Conservation (phyloP, 495 filamentous ascomycete species). For the Glutinoglossum americanum region DNA sequence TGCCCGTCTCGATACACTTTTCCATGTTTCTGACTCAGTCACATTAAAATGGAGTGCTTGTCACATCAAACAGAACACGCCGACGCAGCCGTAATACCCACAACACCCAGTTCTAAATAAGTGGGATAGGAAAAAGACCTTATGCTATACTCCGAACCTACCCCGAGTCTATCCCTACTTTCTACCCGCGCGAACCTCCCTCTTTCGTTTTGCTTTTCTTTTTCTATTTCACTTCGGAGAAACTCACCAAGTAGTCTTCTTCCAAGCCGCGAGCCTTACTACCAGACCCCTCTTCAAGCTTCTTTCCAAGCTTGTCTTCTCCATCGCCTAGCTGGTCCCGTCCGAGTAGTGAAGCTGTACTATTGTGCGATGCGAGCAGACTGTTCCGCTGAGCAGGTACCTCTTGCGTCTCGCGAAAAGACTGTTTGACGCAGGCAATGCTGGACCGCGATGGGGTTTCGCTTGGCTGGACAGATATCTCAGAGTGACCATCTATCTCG, state of each 20-base stretch:
- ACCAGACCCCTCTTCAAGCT: not conserved
- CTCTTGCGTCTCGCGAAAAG: not conserved
- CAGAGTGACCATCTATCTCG: not conserved
- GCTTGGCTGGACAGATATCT: not conserved
- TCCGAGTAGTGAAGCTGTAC: not conserved
- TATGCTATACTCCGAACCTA: not conserved
- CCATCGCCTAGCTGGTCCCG: not conserved
- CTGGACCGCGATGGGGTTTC: not conserved
- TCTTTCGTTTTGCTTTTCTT: not conserved
- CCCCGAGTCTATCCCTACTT: not conserved
- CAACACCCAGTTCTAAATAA: too few species aligned
- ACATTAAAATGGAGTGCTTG: too few species aligned
- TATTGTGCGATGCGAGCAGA: not conserved
- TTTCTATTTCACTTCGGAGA: not conserved
- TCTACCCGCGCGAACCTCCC: too few species aligned
- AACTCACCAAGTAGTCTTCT: not conserved
- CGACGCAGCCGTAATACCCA: too few species aligned
- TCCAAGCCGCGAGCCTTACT: not conserved
- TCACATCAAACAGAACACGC: too few species aligned
- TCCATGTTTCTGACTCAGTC: too few species aligned
- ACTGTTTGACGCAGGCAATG: not conserved
- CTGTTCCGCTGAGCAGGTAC: not conserved
- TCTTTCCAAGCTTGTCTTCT: not conserved
- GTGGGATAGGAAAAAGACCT: too few species aligned
- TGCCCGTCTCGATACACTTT: too few species aligned